Evolutionary conservation across 352 stramenopile species (phyloP).

Genomic region (Pythium guiyangense): DNA sequence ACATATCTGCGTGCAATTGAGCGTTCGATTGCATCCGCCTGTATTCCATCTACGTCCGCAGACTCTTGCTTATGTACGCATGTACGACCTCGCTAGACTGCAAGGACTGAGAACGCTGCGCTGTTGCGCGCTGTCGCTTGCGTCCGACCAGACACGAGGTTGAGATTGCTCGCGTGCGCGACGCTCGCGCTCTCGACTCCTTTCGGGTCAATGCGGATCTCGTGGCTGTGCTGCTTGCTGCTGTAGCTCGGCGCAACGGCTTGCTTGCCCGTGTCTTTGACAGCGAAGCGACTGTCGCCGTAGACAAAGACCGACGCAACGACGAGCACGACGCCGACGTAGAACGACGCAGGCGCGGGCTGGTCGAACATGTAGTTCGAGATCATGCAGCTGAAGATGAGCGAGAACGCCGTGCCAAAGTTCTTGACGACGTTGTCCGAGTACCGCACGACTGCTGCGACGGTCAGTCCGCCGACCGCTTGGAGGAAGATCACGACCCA

Average conservation of each 20-base stretch:
- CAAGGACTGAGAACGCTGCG: slow-evolving; percentile 29
- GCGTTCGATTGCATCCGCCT: neutral
- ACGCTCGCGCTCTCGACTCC: slow-evolving; percentile 18
- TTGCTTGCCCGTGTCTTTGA: slow-evolving; percentile 27
- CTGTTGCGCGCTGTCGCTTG: slow-evolving; percentile 46
- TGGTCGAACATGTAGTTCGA: slow-evolving; percentile 88
- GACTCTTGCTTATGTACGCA: neutral
- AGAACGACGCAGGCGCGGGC: slow-evolving; percentile 65
- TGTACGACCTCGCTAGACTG: slow-evolving; percentile 18
- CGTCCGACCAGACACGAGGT: neutral
- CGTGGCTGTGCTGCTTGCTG: slow-evolving; percentile 27
- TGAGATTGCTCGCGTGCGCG: slow-evolving; percentile 2
- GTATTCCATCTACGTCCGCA: neutral
- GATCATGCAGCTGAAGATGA: slow-evolving; percentile 87
- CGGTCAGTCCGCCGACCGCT: slow-evolving; percentile 77
- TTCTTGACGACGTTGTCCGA: slow-evolving; percentile 91
- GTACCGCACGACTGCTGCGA: slow-evolving; percentile 82
- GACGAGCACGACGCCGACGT: slow-evolving; percentile 71
- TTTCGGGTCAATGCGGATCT: slow-evolving; percentile 59
- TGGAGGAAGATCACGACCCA: slow-evolving; percentile 81
- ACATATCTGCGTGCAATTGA: neutral
- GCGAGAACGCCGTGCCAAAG: slow-evolving; percentile 85
- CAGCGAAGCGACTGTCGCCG: slow-evolving; percentile 71
- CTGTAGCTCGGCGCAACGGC: slow-evolving; percentile 23
- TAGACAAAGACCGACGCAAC: slow-evolving; percentile 85